Conservation (phyloP, 306 rosid species). For the Psophocarpus tetragonolobus region DNA sequence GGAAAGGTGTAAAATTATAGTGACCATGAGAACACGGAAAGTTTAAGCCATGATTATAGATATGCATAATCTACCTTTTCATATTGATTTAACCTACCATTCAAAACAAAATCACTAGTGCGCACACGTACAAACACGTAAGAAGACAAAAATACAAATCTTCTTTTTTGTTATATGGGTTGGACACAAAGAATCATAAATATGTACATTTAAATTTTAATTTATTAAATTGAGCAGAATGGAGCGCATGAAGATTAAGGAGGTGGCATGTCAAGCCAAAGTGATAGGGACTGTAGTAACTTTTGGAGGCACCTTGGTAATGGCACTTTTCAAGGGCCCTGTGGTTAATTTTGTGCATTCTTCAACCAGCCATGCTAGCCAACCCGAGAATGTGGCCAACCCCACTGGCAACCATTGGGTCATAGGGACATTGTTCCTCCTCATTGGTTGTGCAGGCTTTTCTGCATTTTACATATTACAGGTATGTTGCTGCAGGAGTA, state of each 20-base stretch:
- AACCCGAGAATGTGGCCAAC: conserved; percentile 27
- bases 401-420: conserved; percentile 49
- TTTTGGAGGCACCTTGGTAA: conserved; percentile 72
- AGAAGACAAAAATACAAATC: background rate
- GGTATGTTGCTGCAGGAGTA: background rate
- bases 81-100: background rate
- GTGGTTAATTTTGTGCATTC: conserved; percentile 31
- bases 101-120: background rate
- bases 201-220: background rate
- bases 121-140: background rate
- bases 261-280: conserved; percentile 64
- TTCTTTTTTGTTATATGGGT: background rate
- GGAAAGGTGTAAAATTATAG: conserved; percentile 22
- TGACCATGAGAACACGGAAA: background rate
- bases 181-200: background rate
- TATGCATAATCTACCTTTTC: background rate
- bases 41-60: background rate
- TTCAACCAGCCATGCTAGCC: background rate
- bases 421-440: conserved; percentile 57
- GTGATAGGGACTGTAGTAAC: conserved; percentile 71
- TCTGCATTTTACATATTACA: conserved; percentile 58
- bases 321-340: conserved; percentile 87
- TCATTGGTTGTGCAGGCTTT: conserved; percentile 71
- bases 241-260: conserved; percentile 70
- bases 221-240: conserved; percentile 33